Evolutionary conservation across 1,284 basidiomycete genomes (phyloP).

Genomic region (Calocybe gambosa): DNA sequence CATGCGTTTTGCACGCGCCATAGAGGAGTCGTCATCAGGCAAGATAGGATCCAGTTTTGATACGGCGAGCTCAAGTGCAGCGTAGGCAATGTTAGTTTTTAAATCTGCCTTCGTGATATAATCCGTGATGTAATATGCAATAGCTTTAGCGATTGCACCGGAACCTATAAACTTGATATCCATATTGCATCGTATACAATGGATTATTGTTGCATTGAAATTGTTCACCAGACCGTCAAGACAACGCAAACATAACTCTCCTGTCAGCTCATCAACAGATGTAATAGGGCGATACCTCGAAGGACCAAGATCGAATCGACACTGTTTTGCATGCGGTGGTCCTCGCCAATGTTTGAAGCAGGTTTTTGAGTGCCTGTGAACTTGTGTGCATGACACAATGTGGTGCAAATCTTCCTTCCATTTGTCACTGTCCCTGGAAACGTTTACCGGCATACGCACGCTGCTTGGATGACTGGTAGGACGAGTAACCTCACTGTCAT

Average conservation of each 20-base stretch:
- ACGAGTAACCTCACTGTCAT: no score
- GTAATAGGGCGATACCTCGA: constrained; percentile 6
- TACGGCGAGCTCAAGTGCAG: constrained; percentile 28
- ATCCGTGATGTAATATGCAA: constrained; percentile 37
- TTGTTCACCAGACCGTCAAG: constrained; percentile 33
- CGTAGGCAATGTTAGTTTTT: constrained; percentile 21
- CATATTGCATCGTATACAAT: constrained; percentile 33
- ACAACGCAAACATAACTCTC: constrained; percentile 23
- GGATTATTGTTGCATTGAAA: constrained; percentile 30
- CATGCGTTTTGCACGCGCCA: constrained; percentile 22
- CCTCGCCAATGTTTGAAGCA: constrained; percentile 33
- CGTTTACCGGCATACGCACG: no score
- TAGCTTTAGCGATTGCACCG: constrained; percentile 31
- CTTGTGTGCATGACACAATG: constrained; percentile 39
- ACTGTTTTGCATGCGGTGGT: constrained; percentile 19
- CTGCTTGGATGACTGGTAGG: no score
- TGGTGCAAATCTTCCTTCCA: constrained; percentile 36
- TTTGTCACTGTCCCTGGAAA: no score
- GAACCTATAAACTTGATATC: constrained; percentile 37
- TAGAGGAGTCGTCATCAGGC: constrained; percentile 13
- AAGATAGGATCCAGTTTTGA: constrained; percentile 21
- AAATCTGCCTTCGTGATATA: constrained; percentile 35
- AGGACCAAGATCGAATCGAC: constrained; percentile 26
- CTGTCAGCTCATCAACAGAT: constrained; percentile 25
- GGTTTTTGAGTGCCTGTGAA: constrained; percentile 26